Evolutionary conservation across 768 basidiomycete genomes (phyloP), one percentile per base, ranked within the genome.

Genomic region (Trametes punicea): DNA sequence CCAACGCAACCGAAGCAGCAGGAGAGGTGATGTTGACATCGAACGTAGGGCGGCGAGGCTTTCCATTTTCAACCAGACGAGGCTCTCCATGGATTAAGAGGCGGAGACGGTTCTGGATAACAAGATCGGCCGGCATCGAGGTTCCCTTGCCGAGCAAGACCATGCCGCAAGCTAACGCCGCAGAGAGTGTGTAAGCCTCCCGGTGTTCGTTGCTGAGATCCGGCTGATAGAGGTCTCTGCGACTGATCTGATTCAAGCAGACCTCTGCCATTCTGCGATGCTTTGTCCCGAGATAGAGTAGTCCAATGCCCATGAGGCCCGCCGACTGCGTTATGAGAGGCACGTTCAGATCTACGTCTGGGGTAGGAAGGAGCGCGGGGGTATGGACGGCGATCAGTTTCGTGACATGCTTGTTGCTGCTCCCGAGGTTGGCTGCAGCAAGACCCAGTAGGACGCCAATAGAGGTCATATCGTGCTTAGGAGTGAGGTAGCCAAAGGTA

Each of bases 371-470:
- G 8, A 98, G 74, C 6, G 96, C 94, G 1, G 93, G 92, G 0
- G 93, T 93, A 65, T 98, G 94, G 4, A 98, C 91, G 0, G 93
- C 90, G 13, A 98, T 74, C 23, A 98, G 74, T 65, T 93, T 93
- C 7, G 93, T 97, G 59, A 98, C 86, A 64, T 94, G 90, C 55
- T 83, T 78, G 65, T 97, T 91, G 34, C 83, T 82, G 54, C 80
- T 91, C 5, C 94, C 96, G 27, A 93, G 77, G 62, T 93, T 91
- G 1, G 94, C 91, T 2, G 93, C 92, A 2, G 93, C 85, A 40
- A 98, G 78, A n/a, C 97, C 97, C 4, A 99, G 82, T 0, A 99
- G 79, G 38, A 98, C 81, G 2, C 89, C 97, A 44, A 97, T 93
- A 2, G 93, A 93, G 0, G 96, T 98, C 60, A 93, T 78, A 64